phyloP scores from a whole-genome alignment of 2,329 filamentous ascomycete genomes.

The Claviceps capensis region DNA sequence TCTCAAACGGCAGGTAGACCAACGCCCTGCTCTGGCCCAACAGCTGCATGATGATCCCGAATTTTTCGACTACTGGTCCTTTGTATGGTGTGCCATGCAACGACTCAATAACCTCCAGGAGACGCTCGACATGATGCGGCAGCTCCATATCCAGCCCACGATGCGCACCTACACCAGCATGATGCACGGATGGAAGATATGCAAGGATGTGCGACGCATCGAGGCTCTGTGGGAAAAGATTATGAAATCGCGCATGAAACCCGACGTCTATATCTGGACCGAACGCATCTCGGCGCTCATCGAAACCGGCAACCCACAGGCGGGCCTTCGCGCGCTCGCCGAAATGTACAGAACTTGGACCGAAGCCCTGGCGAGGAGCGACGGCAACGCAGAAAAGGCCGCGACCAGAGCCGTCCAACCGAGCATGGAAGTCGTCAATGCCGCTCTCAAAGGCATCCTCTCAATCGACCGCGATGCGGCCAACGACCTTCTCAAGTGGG shows the following conservation, averaged over 20 bases:
- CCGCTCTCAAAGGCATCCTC: constrained; percentile 51
- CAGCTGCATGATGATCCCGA: constrained; percentile 20
- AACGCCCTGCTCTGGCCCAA: constrained; percentile 12
- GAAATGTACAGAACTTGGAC: constrained; percentile 54
- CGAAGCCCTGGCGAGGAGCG: constrained; percentile 15
- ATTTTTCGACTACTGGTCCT: constrained; percentile 26
- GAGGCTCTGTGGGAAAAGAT: constrained; percentile 56
- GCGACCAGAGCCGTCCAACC: constrained; percentile 38
- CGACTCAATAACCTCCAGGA: constrained; percentile 18
- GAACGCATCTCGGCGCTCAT: constrained; percentile 55
- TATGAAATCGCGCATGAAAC: constrained; percentile 37
- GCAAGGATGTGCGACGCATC: constrained; percentile 44
- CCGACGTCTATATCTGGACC: constrained; percentile 57
- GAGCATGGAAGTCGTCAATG: constrained; percentile 53
- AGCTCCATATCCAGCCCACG: constrained; percentile 41
- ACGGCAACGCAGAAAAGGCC: constrained; percentile 10
- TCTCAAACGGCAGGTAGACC: constrained; percentile 13
- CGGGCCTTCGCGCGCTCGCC: constrained; percentile 48
- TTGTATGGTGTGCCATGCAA: constrained; percentile 24
- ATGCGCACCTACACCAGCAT: constrained; percentile 58
- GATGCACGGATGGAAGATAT: constrained; percentile 54
- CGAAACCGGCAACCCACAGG: constrained; percentile 34
- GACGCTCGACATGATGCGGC: constrained; percentile 28
- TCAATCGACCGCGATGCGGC: constrained; percentile 34
- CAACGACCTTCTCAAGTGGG: constrained; percentile 44